Conservation (phyloP, 495 filamentous ascomycete species). For the Annulohypoxylon stygium region DNA sequence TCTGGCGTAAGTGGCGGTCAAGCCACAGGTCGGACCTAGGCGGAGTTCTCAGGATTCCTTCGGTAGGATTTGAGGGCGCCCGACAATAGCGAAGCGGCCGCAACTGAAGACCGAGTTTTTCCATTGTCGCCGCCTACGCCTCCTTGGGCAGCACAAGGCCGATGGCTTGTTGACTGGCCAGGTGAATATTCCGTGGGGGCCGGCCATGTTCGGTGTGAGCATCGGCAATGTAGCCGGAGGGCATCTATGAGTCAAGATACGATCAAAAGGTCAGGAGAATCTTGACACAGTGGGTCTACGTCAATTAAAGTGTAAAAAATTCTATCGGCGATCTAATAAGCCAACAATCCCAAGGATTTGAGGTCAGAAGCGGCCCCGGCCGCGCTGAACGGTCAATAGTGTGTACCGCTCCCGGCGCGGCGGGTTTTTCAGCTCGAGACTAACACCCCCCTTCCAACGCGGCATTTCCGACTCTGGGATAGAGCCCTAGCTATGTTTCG, state of each 20-base stretch:
- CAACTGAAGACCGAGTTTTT: conserved; percentile 64
- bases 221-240: conserved; percentile 70
- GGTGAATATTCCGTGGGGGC: conserved; percentile 45
- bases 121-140: conserved; percentile 56
- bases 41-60: conserved; percentile 67
- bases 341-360: conserved; percentile 63
- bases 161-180: conserved; percentile 65
- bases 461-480: conserved; percentile 10
- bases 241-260: conserved; percentile 70
- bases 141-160: conserved; percentile 57
- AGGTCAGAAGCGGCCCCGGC: background rate
- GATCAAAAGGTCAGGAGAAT: conserved; percentile 66
- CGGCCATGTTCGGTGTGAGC: conserved; percentile 39
- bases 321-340: conserved; percentile 76
- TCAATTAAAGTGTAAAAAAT: conserved; percentile 67
- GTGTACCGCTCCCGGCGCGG: background rate
- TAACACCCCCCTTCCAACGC: background rate
- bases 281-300: conserved; percentile 60
- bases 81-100: conserved; percentile 72
- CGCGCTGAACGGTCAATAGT: background rate
- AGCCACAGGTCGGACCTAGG: conserved; percentile 52
- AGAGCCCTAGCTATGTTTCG: background rate
- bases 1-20: conserved; percentile 27
- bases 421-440: background rate
- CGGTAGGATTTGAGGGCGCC: conserved; percentile 63